Conservation (phyloP, 257 asterid genomes). For the Ilex aquifolium region DNA sequence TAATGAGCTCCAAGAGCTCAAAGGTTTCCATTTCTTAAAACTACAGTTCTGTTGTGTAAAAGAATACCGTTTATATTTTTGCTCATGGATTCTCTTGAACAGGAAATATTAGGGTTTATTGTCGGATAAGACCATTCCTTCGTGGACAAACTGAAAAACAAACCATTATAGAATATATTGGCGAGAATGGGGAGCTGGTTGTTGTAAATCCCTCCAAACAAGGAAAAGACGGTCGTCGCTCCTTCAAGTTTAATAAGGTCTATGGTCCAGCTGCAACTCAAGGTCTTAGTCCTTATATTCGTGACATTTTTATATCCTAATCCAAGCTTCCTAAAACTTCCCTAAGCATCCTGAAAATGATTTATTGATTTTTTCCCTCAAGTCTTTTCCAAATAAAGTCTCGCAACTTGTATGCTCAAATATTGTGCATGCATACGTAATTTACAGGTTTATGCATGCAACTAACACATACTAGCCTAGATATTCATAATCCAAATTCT, state of each 20-base stretch:
- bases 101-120: slow-evolving; percentile 96
- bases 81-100: slow-evolving; percentile 19
- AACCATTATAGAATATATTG: slow-evolving; percentile 57
- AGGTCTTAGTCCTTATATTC: slow-evolving; percentile 40
- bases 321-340: no score
- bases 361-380: no score
- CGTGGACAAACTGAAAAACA: slow-evolving; percentile 75
- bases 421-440: no score
- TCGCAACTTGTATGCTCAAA: no score
- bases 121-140: slow-evolving; percentile 88
- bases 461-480: no score
- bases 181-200: slow-evolving; percentile 81
- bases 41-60: slow-evolving; percentile 4
- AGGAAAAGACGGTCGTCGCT: slow-evolving; percentile 85
- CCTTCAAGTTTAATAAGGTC: slow-evolving; percentile 77
- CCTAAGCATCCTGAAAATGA: no score
- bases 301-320: no score
- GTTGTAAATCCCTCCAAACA: slow-evolving; percentile 72
- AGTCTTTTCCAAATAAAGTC: no score
- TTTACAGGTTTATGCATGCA: no score
- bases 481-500: no score
- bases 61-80: neutral
- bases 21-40: slow-evolving; percentile 45
- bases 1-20: slow-evolving; percentile 79
- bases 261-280: slow-evolving; percentile 70